Base-by-base conservation (phyloP, 805 yeast genomes). In the Candida coquimbonensis region DNA sequence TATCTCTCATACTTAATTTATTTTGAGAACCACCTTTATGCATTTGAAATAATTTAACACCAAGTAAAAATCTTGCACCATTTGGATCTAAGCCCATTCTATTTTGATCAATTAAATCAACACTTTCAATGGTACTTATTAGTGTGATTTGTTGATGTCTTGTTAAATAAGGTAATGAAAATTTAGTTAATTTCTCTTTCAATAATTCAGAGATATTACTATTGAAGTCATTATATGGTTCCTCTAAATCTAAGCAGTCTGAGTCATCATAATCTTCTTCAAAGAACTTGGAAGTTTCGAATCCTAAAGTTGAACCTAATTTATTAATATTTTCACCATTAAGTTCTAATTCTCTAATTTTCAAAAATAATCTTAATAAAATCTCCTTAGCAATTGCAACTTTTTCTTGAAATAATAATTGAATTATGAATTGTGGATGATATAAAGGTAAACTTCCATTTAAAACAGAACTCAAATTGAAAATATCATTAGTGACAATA, bases 121-220 rank as follows among this genome's bases (percentile, higher is more conserved):
- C 67, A 2, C 89, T 81, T 40, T 77, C 81, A 7, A 87, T 70
- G 3, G 87, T 78, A 14, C 86, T 78, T 2, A 83, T 71, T 26
- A 90, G 70, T 0, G 96, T 88, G 27, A 83, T 80, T 58, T 90
- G 98, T 61, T 90, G 96, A 65, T 90, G 97, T 49, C 96, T 79
- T 0, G 96, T 88, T 27, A 90, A 61, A 49, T 82, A 81, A 0
- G 96, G 96, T 26, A 90, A 66, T 1, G 91, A 72, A 6, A 76
- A 69, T 48, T 75, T 79, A 37, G 79, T 78, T 43, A 90, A 67
- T 49, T 77, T 78, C 21, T 82, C 84, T 14, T 71, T 65, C 21
- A 90, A 65, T 3, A 75, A 60, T 1, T 66, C 70, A 4, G 78
- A 70, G 17, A 78, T 69, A 3, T 60, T 55, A 9, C 60, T 54